Percentiles rank a stretch among this genome's conserved stretches.
Conservation (phyloP, 768 basidiomycete species). For the Tricholoma terreum region DNA sequence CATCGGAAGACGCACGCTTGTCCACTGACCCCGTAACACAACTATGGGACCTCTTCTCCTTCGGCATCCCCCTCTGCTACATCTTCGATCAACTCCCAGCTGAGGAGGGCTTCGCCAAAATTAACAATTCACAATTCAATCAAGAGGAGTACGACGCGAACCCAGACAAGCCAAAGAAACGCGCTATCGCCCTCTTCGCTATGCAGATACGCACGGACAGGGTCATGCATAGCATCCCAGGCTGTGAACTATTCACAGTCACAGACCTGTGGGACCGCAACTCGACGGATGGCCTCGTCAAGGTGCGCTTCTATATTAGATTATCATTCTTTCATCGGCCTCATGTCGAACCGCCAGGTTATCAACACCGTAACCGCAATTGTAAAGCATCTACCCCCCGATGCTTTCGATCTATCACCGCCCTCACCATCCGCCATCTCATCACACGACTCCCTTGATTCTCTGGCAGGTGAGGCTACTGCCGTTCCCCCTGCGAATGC, state of each 20-base stretch:
- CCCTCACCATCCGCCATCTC: slow-evolving; percentile 55
- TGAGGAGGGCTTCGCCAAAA: slow-evolving; percentile 55
- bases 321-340: slow-evolving; percentile 2
- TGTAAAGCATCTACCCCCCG: slow-evolving; percentile 69
- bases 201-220: slow-evolving; percentile 78
- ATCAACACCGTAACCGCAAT: slow-evolving; percentile 86
- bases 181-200: slow-evolving; percentile 85
- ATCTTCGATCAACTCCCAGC: slow-evolving; percentile 88
- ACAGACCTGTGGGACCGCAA: slow-evolving; percentile 89
- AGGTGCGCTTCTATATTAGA: slow-evolving; percentile 51
- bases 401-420: slow-evolving; percentile 62
- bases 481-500: slow-evolving; percentile 47
- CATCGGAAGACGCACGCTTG: slow-evolving; percentile 58
- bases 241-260: slow-evolving; percentile 83
- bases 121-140: slow-evolving; percentile 65
- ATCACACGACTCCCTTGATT: slow-evolving; percentile 60
- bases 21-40: slow-evolving; percentile 92
- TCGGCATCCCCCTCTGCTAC: slow-evolving; percentile 92
- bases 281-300: slow-evolving; percentile 92
- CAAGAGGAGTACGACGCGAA: slow-evolving; percentile 60
- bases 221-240: slow-evolving; percentile 56
- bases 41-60: slow-evolving; percentile 91
- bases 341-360: slow-evolving; percentile 48
- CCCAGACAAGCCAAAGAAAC: slow-evolving; percentile 85
- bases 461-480: slow-evolving; percentile 44